A percentile compares a stretch with the other conserved stretches of the same genome.
Conservation (phyloP, 1,284 basidiomycete species). For the Rhodotorula glutinis region DNA sequence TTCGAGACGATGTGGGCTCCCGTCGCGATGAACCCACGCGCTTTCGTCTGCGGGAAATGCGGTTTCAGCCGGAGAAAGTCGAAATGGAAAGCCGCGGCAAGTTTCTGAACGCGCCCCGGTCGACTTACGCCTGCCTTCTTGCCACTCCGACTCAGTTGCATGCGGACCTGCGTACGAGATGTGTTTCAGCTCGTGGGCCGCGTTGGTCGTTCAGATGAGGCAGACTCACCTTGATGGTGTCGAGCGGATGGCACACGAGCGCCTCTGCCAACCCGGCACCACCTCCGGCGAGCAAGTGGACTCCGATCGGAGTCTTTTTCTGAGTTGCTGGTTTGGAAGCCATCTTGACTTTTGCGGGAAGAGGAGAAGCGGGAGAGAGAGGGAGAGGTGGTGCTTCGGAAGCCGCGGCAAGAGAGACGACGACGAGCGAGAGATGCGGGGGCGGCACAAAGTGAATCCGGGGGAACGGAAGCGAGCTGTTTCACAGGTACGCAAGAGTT, state of each 20-base stretch:
- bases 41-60: constrained; percentile 64
- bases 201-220: neutral
- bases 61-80: neutral
- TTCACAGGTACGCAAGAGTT: too few relatives aligned
- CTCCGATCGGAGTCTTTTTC: constrained; percentile 63
- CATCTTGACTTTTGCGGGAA: neutral
- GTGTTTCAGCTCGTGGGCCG: neutral
- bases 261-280: constrained; percentile 88
- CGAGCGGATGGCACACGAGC: constrained; percentile 64
- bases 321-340: constrained; percentile 25
- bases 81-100: neutral
- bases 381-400: too few relatives aligned
- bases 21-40: constrained; percentile 90
- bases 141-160: constrained; percentile 63
- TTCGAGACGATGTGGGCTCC: constrained; percentile 82
- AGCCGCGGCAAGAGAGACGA: too few relatives aligned
- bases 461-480: too few relatives aligned
- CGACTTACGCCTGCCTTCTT: constrained; percentile 65
- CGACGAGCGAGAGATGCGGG: too few relatives aligned
- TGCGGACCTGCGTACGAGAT: constrained; percentile 39
- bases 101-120: too few relatives aligned
- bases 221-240: constrained; percentile 72
- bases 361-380: too few relatives aligned
- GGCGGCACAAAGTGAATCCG: too few relatives aligned
- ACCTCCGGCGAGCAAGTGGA: constrained; percentile 87